Conservation (phyloP, 306 rosid genomes). For the Castanea crenata region DNA sequence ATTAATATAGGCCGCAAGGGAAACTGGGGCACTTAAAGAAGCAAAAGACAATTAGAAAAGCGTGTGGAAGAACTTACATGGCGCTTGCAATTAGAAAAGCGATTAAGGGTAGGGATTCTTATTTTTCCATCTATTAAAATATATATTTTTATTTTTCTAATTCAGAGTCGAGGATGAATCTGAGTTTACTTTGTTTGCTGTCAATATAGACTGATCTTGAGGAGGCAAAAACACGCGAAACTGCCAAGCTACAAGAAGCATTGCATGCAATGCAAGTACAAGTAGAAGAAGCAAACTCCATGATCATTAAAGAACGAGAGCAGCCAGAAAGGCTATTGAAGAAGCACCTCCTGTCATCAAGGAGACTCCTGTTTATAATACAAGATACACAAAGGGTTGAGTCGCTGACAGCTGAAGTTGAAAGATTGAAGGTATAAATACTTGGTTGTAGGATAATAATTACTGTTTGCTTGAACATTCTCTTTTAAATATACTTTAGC, state of each 20-base stretch:
- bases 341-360: conserved; percentile 98
- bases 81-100: conserved; percentile 98
- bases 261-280: conserved; percentile 81
- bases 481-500: background rate
- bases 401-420: conserved; percentile 73
- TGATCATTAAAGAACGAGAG: conserved; percentile 82
- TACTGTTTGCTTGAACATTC: conserved; percentile 11
- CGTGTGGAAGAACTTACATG: conserved; percentile 99
- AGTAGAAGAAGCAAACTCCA: conserved; percentile 89
- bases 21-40: conserved; percentile 98
- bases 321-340: conserved; percentile 76
- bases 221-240: conserved; percentile 90
- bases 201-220: conserved; percentile 79
- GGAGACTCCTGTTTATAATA: conserved; percentile 93
- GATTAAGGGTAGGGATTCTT: conserved; percentile 69
- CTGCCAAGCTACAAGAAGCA: conserved; percentile 67
- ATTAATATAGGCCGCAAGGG: conserved; percentile 84
- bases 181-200: too few relatives aligned
- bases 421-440: conserved; percentile 69
- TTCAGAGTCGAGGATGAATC: conserved; percentile 5
- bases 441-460: conserved; percentile 5
- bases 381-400: conserved; percentile 90
- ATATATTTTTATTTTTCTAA: too few relatives aligned
- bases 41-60: conserved; percentile 97
- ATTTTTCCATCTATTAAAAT: background rate